Evolutionary conservation across 805 yeast species (phyloP), one percentile per base, ranked within the genome.

Genomic region (Candida boidinii): DNA sequence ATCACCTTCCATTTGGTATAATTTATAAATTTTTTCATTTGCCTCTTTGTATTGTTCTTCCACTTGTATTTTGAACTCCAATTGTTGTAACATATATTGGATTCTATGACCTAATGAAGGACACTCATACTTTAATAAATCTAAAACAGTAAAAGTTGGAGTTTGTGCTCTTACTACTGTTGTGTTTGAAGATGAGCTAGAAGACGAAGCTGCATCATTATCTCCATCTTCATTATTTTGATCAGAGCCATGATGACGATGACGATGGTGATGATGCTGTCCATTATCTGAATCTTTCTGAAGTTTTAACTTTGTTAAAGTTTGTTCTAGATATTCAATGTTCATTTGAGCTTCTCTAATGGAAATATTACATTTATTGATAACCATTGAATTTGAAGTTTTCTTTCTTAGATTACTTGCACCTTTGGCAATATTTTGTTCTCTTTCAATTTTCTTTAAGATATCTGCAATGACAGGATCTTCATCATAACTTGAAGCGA

Each of bases 11-110:
- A 81, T 70, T 49, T 79, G 79, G 53, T 92, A 92, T 34, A 92
- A 71, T 44, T 78, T 83, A 18, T 82, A 78, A 50, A 92, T 73
- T 55, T 90, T 92, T 42, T 85, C 94, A 44, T 87, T 87, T 5
- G 96, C 97, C 43, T 79, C 90, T 47, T 79, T 78, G 58, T 90
- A 92, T 58, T 92, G 95, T 46, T 84, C 77, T 55, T 92, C 99
- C 24, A 90, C 94, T 50, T 90, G 92, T 29, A 90, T 68, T 58
- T 92, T 92, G 56, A 90, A 87, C 53, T 88, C 95, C 38, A 92
- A 67, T 56, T 87, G 94, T 59, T 88, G 96, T 35, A 90, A 70
- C 97, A 92, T 88, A 47, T 84, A 79, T 58, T 86, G 96, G 49
- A 92, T 92, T 41, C 92, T 74, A 48, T 92, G 96, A 9, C 96